Conservation (phyloP, 1,284 basidiomycete genomes). For the Anthracocystis walkeri region DNA sequence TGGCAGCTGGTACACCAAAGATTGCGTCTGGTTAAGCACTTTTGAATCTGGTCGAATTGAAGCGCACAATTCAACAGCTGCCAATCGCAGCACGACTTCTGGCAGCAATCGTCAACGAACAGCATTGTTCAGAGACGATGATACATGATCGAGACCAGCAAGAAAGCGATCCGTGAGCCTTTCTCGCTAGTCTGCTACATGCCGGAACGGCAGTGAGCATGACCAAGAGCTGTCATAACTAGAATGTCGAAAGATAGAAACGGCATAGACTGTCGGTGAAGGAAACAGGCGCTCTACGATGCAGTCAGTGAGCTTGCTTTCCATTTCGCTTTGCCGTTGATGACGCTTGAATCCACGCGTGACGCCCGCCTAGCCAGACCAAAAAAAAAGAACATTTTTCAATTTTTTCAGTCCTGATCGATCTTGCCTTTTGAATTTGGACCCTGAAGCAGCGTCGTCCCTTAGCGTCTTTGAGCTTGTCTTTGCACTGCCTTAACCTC, state of each 20-base stretch:
- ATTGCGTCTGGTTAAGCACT: constrained; percentile 2
- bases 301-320: too few relatives aligned
- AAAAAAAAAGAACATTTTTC: too few relatives aligned
- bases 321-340: neutral
- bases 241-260: too few relatives aligned
- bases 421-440: constrained; percentile 11
- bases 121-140: too few relatives aligned
- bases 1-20: neutral
- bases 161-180: neutral
- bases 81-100: neutral
- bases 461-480: neutral
- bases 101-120: neutral
- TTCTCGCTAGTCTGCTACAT: too few relatives aligned
- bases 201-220: constrained; percentile 4
- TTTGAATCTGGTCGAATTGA: neutral
- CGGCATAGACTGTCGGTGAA: neutral
- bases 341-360: constrained; percentile 8
- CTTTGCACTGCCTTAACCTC: neutral
- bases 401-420: constrained; percentile 11
- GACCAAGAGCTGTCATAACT: neutral
- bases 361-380: constrained; percentile 3
- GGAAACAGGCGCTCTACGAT: neutral
- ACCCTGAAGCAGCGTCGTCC: constrained; percentile 1
- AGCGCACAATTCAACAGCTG: constrained; percentile 11
- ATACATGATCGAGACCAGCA: too few relatives aligned